Base-by-base conservation (phyloP, 306 rosid species). In the Glycine tomentella region DNA sequence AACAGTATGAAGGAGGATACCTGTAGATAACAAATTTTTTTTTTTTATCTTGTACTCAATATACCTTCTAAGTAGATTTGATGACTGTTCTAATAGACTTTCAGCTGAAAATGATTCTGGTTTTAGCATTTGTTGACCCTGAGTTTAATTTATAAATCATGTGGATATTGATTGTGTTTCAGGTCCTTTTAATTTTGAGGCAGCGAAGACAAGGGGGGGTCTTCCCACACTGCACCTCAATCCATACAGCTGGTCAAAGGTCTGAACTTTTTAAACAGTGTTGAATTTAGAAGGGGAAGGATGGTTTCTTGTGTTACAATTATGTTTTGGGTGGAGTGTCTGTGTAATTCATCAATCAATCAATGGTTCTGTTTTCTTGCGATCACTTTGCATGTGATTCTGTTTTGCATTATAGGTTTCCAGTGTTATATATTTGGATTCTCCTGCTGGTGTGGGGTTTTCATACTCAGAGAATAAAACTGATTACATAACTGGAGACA, bases 181-280 rank as follows among this genome's bases (percentile, higher is more conserved):
- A 95, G 99, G 99, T 33, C 99, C 98, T 70, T 95, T 95, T 80
- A 89, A 91, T 82, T 93, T 95, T 82, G 93, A 91, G 85, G 86
- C 86, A 8, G 86, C 93, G 84, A 84, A 87, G 78, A 81, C 82
- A 0, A 63, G 77, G 69, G 94, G 86, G 78, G 75, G 78, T 77
- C 87, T 91, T 49, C 93, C 97, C 74, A 79, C 75, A 9, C 78
- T 95, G 75, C 99, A 93, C 9, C 91, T 89, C 59, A 95, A 93
- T 87, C 99, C 93, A 61, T 88, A 91, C 85, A 95, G 96, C 83
- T 95, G 99, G 99, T 89, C 98, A 44, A 93, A 93, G 98, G 99
- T 84, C 33, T 63, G 55, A 64, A 52, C 48, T 72, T 78, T 74
- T 66, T 2, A 53, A 52, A 63, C 72, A 51, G 4, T 44, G 17